Percentiles rank a stretch among this genome's conserved stretches.
These are phyloP conservation scores for Curvularia sp. DNA, from an alignment of 2,329 filamentous ascomycete genomes.

Conservation along the genomic window DNA sequence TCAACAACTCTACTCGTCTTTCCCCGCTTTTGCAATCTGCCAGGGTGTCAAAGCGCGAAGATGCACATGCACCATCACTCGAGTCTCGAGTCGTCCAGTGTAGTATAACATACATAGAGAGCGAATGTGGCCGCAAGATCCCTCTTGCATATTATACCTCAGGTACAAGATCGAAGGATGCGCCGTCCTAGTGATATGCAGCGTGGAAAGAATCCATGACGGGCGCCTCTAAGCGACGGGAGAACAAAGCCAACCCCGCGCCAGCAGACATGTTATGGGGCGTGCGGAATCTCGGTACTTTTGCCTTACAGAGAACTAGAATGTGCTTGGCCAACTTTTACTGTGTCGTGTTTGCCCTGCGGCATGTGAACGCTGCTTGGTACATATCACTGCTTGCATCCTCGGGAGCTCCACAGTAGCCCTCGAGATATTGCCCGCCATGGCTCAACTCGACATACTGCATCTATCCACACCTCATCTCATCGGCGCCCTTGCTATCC, in stretches of 20 bases:
- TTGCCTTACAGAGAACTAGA: constrained; percentile 7
- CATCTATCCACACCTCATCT: constrained; percentile 34
- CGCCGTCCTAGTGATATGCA: neutral
- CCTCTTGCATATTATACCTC: constrained; percentile 13
- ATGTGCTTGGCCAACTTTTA: neutral
- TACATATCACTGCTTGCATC: constrained; percentile 14
- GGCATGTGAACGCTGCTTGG: constrained; percentile 12
- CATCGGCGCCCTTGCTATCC: constrained; percentile 28
- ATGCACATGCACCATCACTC: neutral
- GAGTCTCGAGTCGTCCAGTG: neutral
- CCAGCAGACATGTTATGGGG: neutral
- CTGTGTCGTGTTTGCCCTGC: neutral
- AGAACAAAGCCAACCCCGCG: neutral
- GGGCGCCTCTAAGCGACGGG: neutral
- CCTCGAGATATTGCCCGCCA: constrained; percentile 19
- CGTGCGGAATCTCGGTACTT: constrained; percentile 4
- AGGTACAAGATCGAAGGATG: constrained; percentile 13
- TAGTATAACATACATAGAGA: constrained; percentile 5
- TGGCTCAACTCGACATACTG: constrained; percentile 30
- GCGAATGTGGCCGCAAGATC: neutral
- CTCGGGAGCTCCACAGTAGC: neutral
- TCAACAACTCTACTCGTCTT: constrained; percentile 11
- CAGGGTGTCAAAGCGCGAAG: neutral
- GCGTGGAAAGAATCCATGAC: neutral
- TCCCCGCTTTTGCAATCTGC: constrained; percentile 24